Evolutionary conservation across 164 flowering plant genomes (phyloP).

Genomic region (Pachysandra terminalis): DNA sequence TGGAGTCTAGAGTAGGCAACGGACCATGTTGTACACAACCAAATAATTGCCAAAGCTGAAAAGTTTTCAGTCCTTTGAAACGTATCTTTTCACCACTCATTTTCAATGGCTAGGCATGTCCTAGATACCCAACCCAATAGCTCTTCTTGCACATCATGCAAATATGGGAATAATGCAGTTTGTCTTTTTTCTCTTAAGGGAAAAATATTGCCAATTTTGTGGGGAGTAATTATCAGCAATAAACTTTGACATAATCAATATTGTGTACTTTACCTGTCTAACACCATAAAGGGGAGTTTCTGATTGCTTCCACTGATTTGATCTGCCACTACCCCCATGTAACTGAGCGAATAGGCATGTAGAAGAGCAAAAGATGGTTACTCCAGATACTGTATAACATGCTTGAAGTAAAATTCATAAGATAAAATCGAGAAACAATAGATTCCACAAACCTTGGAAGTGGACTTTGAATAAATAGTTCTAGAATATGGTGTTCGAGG

Average conservation of each 20-base stretch:
- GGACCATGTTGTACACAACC: too few relatives aligned
- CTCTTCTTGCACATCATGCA: too few relatives aligned
- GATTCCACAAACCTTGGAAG: conserved; percentile 45
- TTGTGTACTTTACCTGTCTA: conserved; percentile 21
- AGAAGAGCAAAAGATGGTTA: conserved; percentile 8
- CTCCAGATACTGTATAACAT: not conserved
- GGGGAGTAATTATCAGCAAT: too few relatives aligned
- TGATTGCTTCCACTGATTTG: conserved; percentile 33
- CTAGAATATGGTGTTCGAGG: conserved; percentile 84
- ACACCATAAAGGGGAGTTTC: conserved; percentile 35
- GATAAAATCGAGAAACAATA: not conserved
- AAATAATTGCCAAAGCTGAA: too few relatives aligned
- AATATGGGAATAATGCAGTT: too few relatives aligned
- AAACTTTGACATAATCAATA: not conserved
- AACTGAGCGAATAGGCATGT: conserved; percentile 28
- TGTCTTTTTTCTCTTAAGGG: too few relatives aligned
- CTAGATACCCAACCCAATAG: too few relatives aligned
- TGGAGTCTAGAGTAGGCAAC: too few relatives aligned
- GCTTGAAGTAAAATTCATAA: not conserved
- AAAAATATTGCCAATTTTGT: too few relatives aligned
- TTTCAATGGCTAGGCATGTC: too few relatives aligned
- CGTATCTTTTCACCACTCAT: too few relatives aligned
- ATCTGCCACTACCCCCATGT: conserved; percentile 32
- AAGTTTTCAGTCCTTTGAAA: too few relatives aligned
- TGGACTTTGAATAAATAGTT: conserved; percentile 49